phyloP scores from a whole-genome alignment of 345 rosid genomes.

The Salix dunnii region DNA sequence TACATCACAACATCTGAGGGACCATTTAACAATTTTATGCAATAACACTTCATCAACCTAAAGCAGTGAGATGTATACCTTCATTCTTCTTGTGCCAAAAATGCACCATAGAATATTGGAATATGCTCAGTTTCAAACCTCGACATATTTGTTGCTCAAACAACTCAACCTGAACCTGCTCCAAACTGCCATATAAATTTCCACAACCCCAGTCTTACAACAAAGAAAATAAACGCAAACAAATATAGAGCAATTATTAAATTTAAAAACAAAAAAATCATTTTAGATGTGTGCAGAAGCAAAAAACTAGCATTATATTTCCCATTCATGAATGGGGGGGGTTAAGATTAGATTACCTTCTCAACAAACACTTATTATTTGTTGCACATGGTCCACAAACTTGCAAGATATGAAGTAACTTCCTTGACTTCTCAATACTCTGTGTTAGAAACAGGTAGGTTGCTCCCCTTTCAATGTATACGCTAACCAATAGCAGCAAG shows the following conservation, averaged over 20 bases:
- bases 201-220: conserved; percentile 43
- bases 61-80: conserved; percentile 44
- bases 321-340: conserved; percentile 7
- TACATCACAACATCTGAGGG: background rate
- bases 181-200: conserved; percentile 82
- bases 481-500: conserved; percentile 37
- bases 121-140: conserved; percentile 58
- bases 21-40: background rate
- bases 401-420: conserved; percentile 51
- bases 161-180: conserved; percentile 72
- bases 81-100: conserved; percentile 42
- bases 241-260: background rate
- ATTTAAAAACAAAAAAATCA: background rate
- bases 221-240: conserved; percentile 17
- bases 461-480: conserved; percentile 45
- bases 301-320: conserved; percentile 5
- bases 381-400: conserved; percentile 37
- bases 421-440: conserved; percentile 63
- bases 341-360: conserved; percentile 50
- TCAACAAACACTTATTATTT: conserved; percentile 39
- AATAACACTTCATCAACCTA: background rate
- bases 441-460: conserved; percentile 62
- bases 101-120: conserved; percentile 66
- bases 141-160: conserved; percentile 76
- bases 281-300: background rate